Conservation (phyloP, 305 asterid genomes). For the Fraxinus ornus region DNA sequence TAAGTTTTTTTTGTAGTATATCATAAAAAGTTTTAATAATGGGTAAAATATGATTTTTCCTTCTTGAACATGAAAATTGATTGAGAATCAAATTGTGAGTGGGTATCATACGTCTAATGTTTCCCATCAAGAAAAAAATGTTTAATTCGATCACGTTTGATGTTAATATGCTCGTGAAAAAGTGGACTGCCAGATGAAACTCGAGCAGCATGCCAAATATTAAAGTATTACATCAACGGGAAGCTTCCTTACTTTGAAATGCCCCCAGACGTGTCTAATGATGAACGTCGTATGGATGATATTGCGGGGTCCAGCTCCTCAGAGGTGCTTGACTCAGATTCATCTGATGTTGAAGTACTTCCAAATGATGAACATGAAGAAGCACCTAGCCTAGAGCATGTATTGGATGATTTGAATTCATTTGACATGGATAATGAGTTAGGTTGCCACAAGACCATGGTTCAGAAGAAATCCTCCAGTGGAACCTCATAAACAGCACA, state of each 20-base stretch:
- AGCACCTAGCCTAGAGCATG: conserved; percentile 50
- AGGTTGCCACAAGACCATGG: conserved; percentile 29
- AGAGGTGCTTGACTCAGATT: conserved; percentile 38
- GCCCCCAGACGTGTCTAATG: conserved; percentile 55
- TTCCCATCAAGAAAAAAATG: no score
- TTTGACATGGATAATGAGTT: conserved; percentile 72
- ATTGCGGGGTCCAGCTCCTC: conserved; percentile 25
- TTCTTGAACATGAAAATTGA: no score
- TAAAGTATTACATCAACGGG: conserved; percentile 90
- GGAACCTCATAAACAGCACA: conserved; percentile 78
- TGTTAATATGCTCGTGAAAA: no score
- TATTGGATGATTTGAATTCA: conserved; percentile 55
- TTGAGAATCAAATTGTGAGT: no score
- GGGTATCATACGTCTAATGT: no score
- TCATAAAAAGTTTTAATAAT: no score
- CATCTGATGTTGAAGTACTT: conserved; percentile 39
- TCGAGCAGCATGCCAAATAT: conserved; percentile 70
- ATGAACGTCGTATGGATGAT: conserved; percentile 30
- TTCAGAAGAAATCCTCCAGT: conserved; percentile 38
- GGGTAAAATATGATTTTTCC: no score
- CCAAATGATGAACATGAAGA: conserved; percentile 29
- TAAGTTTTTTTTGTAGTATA: no score
- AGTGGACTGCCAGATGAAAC: conserved; percentile 95
- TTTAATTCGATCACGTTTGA: no score
- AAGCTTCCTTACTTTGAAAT: conserved; percentile 73